phyloP scores from a whole-genome alignment of 1,139 yeast species.

The Scheffersomyces quercinus region DNA sequence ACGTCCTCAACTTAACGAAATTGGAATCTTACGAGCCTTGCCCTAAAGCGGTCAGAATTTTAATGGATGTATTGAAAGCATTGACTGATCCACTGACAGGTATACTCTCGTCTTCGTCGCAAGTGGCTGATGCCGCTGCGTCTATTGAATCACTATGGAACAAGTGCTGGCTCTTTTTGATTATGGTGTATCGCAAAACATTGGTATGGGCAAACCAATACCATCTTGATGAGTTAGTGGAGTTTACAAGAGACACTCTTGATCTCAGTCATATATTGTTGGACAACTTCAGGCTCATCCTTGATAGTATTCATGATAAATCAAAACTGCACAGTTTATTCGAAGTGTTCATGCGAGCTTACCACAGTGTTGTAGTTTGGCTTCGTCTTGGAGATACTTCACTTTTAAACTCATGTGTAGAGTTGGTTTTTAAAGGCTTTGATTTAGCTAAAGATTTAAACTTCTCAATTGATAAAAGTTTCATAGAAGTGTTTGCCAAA shows the following conservation, averaged over 20 bases:
- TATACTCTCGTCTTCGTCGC: conserved; percentile 18
- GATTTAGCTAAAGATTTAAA: conserved; percentile 58
- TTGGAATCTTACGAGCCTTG: conserved; percentile 68
- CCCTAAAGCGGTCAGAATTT: conserved; percentile 70
- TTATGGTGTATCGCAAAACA: conserved; percentile 67
- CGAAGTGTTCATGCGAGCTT: conserved; percentile 47
- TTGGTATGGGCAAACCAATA: conserved; percentile 71
- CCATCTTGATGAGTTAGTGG: conserved; percentile 59
- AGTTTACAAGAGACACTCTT: conserved; percentile 82
- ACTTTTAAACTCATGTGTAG: conserved; percentile 72
- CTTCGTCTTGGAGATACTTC: conserved; percentile 78
- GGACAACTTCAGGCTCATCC: conserved; percentile 61
- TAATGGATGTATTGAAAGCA: conserved; percentile 71
- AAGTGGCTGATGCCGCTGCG: conserved; percentile 6
- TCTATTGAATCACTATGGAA: conserved; percentile 57
- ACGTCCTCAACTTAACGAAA: conserved; percentile 45
- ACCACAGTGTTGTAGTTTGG: conserved; percentile 72
- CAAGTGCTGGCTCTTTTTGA: conserved; percentile 67
- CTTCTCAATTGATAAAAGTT: conserved; percentile 47
- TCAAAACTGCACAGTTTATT: conserved; percentile 26
- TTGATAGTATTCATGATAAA: conserved; percentile 22
- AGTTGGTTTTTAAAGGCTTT: conserved; percentile 64
- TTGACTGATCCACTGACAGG: conserved; percentile 71
- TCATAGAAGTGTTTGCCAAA: conserved; percentile 57
- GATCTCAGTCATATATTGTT: conserved; percentile 73